Conservation (phyloP, 1,284 basidiomycete species). For the Ganoderma leucocontextum region DNA sequence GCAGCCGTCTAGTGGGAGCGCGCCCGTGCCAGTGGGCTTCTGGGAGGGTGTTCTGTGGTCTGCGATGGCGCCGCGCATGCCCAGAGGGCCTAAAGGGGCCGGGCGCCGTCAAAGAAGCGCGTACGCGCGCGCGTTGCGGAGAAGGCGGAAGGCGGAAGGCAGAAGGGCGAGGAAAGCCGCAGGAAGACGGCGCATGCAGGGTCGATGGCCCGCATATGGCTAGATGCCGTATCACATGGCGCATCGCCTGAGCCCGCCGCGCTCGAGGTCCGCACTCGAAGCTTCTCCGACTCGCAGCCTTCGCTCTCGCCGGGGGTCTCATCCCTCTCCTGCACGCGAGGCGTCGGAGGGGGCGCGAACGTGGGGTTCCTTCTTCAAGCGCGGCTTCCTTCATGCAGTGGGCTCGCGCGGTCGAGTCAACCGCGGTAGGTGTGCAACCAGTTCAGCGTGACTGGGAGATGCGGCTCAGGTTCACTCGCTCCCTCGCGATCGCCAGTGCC, state of each 20-base stretch:
- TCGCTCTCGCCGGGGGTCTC: too few relatives aligned
- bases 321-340: too few relatives aligned
- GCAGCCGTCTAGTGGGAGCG: neutral
- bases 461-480: neutral
- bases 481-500: neutral
- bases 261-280: neutral
- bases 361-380: too few relatives aligned
- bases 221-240: constrained; percentile 6
- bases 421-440: too few relatives aligned
- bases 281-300: neutral
- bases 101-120: neutral
- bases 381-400: too few relatives aligned
- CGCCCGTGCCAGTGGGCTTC: too few relatives aligned
- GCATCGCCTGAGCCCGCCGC: neutral
- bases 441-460: neutral
- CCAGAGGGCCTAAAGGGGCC: neutral
- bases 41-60: neutral
- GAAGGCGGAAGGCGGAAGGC: neutral
- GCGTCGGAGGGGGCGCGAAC: too few relatives aligned
- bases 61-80: neutral
- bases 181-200: constrained; percentile 3
- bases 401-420: too few relatives aligned
- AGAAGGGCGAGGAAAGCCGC: neutral
- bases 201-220: constrained; percentile 1
- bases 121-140: neutral